Conservation (phyloP, 2,329 filamentous ascomycete species). For the Cladosporium austrohemisphaericum region DNA sequence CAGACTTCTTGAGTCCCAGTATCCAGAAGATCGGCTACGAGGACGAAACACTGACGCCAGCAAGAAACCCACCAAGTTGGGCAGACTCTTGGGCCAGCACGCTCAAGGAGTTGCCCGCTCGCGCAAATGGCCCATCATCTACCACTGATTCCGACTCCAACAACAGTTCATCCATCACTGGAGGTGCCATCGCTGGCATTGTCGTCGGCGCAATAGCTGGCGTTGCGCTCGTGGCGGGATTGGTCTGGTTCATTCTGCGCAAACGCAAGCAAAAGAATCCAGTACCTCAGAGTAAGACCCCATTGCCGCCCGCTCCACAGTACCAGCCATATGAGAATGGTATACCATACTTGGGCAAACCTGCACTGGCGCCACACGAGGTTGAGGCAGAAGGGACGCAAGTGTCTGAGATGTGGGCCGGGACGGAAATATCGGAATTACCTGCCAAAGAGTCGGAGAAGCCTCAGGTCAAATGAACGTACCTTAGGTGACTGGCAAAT, state of each 20-base stretch:
- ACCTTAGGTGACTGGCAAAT: too few relatives aligned
- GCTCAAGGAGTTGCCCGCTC: constrained; percentile 12
- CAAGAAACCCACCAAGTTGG: constrained; percentile 19
- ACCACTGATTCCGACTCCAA: constrained; percentile 30
- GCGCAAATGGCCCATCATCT: not conserved
- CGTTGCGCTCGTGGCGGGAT: constrained; percentile 16
- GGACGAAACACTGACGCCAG: constrained; percentile 10
- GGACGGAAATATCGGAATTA: not conserved
- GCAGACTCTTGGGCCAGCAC: constrained; percentile 16
- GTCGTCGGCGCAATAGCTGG: constrained; percentile 33
- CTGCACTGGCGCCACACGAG: constrained; percentile 3
- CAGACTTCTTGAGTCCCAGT: not conserved
- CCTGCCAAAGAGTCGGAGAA: not conserved
- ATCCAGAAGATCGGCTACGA: constrained; percentile 3
- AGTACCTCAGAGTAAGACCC: too few relatives aligned
- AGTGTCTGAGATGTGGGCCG: not conserved
- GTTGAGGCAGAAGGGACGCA: not conserved
- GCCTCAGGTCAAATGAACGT: too few relatives aligned
- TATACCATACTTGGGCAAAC: constrained; percentile 3
- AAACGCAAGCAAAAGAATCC: constrained; percentile 9
- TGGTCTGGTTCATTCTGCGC: constrained; percentile 17
- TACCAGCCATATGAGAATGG: not conserved
- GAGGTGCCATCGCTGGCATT: constrained; percentile 36
- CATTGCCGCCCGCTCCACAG: not conserved
- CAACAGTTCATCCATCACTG: constrained; percentile 20